A percentile compares a stretch with the other conserved stretches of the same genome.
Evolutionary conservation across 176 grass and related monocot genomes (phyloP).

Genomic region (Oryza glaberrima): DNA sequence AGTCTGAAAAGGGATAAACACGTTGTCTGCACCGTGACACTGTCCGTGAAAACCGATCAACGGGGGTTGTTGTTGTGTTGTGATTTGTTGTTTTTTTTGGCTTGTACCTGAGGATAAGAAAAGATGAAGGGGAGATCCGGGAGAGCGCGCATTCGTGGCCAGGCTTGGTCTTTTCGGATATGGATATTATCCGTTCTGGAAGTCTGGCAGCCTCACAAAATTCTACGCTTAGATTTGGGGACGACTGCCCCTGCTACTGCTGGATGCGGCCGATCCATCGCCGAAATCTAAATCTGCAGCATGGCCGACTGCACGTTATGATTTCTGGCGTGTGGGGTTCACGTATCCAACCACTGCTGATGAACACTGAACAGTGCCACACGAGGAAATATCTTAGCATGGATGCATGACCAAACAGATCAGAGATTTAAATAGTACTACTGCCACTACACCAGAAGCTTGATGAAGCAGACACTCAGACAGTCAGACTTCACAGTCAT

Average conservation of each 20-base stretch:
- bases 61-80: not conserved
- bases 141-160: slow-evolving; percentile 61
- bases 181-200: slow-evolving; percentile 65
- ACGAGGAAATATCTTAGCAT: not conserved
- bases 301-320: not conserved
- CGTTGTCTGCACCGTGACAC: not conserved
- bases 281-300: slow-evolving; percentile 42
- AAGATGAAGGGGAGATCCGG: slow-evolving; percentile 63
- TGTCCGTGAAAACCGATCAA: slow-evolving; percentile 8
- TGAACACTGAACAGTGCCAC: not conserved
- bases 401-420: not conserved
- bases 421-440: not conserved
- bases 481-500: not conserved
- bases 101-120: slow-evolving; percentile 64
- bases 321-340: not conserved
- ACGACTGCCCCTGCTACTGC: not conserved
- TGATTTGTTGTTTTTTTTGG: slow-evolving; percentile 10
- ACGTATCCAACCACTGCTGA: not conserved
- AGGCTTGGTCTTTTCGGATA: slow-evolving; percentile 66
- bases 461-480: not conserved
- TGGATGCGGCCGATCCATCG: not conserved
- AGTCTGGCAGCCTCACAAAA: slow-evolving; percentile 59
- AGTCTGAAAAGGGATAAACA: not conserved
- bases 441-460: not conserved
- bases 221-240: not conserved